Evolutionary conservation across 768 basidiomycete genomes (phyloP).

Genomic region (Mrakia gelida): DNA sequence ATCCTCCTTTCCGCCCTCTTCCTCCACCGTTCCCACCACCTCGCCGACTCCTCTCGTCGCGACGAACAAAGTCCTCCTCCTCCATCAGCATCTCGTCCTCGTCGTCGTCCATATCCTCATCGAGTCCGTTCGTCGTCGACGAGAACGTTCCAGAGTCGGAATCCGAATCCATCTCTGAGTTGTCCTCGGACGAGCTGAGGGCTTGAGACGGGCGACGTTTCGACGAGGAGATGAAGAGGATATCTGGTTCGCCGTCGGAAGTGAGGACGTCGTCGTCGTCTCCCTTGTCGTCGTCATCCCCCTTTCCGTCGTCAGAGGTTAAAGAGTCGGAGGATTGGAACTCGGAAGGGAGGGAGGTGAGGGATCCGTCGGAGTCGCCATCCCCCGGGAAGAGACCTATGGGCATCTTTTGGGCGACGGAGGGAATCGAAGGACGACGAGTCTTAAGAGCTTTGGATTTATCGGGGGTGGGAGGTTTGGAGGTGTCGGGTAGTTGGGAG

Average conservation of each 20-base stretch:
- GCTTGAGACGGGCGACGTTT: neutral
- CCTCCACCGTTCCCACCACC: conserved; percentile 12
- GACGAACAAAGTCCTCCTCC: conserved; percentile 21
- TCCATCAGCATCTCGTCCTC: conserved; percentile 19
- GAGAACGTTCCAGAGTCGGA: conserved; percentile 19
- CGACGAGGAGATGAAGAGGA: conserved; percentile 4
- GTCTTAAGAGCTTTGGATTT: neutral
- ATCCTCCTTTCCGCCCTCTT: conserved; percentile 5
- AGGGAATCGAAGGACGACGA: neutral
- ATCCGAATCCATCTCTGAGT: conserved; percentile 11
- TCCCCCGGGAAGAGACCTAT: neutral
- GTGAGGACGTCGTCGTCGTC: neutral
- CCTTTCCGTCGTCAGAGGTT: neutral
- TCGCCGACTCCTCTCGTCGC: conserved; percentile 1
- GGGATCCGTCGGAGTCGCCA: conserved; percentile 9
- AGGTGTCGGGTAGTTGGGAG: neutral
- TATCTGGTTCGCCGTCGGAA: neutral
- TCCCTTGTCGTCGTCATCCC: too few relatives aligned
- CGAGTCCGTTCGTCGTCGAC: conserved; percentile 14
- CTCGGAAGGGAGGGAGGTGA: conserved; percentile 24
- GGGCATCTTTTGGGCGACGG: neutral
- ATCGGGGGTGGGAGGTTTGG: neutral
- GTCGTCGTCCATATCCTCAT: conserved; percentile 23
- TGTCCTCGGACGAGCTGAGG: conserved; percentile 7
- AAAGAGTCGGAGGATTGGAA: conserved; percentile 15